Conservation (phyloP, 106 monocot genomes). For the Platanthera zijinensis region DNA sequence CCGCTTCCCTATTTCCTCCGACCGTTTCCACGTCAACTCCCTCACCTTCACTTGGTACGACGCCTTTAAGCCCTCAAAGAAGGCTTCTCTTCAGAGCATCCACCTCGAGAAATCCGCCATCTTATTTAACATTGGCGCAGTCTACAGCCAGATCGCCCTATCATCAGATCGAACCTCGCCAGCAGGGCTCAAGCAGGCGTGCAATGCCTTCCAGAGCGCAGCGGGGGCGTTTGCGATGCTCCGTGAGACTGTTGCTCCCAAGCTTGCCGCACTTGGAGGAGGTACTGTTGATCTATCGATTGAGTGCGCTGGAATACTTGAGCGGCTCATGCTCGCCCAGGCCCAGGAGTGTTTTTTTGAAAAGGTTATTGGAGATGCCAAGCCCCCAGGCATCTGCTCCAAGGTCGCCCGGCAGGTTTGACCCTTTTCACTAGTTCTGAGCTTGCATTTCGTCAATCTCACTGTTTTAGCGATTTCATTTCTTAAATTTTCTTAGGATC, state of each 20-base stretch:
- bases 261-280: constrained; percentile 12
- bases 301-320: constrained; percentile 71
- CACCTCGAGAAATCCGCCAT: constrained; percentile 66
- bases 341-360: constrained; percentile 84
- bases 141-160: constrained; percentile 61
- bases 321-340: constrained; percentile 89
- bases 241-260: constrained; percentile 15
- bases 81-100: constrained; percentile 40
- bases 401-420: constrained; percentile 69
- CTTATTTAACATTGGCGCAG: constrained; percentile 78
- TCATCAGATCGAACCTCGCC: constrained; percentile 26
- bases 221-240: constrained; percentile 53
- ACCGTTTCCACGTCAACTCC: constrained; percentile 26
- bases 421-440: neutral
- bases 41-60: constrained; percentile 82
- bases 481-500: neutral
- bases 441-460: neutral
- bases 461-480: neutral
- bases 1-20: constrained; percentile 49
- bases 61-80: constrained; percentile 66
- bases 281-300: constrained; percentile 42
- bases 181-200: constrained; percentile 49
- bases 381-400: constrained; percentile 50
- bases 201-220: constrained; percentile 54
- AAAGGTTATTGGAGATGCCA: constrained; percentile 53